Evolutionary conservation across 2,329 filamentous ascomycete genomes (phyloP).

Genomic region (Sphaerulina populicola): DNA sequence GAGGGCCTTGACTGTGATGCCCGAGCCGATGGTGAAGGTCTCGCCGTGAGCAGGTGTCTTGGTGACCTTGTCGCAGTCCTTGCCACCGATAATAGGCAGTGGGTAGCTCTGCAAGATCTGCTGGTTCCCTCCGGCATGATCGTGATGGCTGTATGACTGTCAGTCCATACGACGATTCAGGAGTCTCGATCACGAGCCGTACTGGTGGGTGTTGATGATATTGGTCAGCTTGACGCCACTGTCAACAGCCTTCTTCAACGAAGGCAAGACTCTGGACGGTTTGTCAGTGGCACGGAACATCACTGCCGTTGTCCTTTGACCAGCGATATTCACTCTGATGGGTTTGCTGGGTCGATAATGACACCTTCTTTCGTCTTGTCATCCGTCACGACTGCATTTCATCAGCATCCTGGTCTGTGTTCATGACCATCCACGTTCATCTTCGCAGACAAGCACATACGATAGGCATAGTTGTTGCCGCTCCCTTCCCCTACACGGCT

Average conservation of each 20-base stretch:
- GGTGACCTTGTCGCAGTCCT: conserved; percentile 72
- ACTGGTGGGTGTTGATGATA: conserved; percentile 98
- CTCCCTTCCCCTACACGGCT: conserved; percentile 57
- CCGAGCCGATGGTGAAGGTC: conserved; percentile 69
- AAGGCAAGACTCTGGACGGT: conserved; percentile 48
- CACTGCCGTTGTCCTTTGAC: neutral
- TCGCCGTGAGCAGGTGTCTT: conserved; percentile 66
- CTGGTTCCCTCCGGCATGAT: conserved; percentile 87
- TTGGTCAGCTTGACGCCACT: conserved; percentile 72
- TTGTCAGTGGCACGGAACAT: conserved; percentile 1
- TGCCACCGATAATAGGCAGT: conserved; percentile 76
- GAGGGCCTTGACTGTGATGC: conserved; percentile 74
- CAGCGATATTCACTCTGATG: conserved; percentile 54
- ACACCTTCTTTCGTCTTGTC: conserved; percentile 45
- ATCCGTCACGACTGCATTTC: conserved; percentile 37
- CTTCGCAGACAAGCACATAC: conserved; percentile 6
- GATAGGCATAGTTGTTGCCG: conserved; percentile 76
- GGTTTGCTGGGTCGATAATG: conserved; percentile 72
- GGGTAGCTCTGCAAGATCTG: conserved; percentile 58
- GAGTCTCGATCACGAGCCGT: conserved; percentile 32
- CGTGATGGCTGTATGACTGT: conserved; percentile 62
- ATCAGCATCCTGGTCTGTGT: neutral
- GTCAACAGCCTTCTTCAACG: conserved; percentile 64
- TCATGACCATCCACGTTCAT: no score
- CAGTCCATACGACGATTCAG: conserved; percentile 1